phyloP scores from a whole-genome alignment of 768 basidiomycete genomes.

The Suillus spraguei region DNA sequence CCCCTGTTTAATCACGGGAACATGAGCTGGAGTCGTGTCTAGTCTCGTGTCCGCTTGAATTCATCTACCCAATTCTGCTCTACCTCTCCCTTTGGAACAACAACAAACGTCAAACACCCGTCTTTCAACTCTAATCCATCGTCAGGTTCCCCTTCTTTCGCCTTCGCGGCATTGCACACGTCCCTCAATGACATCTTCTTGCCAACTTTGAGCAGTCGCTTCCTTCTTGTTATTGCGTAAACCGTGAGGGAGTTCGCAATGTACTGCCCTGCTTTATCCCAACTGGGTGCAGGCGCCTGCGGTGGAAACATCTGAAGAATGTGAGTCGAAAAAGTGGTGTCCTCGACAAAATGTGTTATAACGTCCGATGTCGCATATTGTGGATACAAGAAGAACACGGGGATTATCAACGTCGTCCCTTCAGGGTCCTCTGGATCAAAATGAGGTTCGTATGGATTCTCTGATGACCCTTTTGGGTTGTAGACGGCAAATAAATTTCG shows the following conservation, averaged over 20 bases:
- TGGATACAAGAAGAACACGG: constrained; percentile 93
- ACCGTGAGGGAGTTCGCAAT: constrained; percentile 62
- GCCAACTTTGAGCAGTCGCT: constrained; percentile 86
- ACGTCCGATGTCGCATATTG: constrained; percentile 88
- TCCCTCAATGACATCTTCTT: constrained; percentile 86
- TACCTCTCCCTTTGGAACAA: constrained; percentile 72
- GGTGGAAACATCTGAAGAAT: constrained; percentile 85
- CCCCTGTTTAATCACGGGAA: background rate
- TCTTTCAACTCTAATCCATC: constrained; percentile 89
- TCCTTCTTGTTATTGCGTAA: constrained; percentile 80
- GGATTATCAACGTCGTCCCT: constrained; percentile 67
- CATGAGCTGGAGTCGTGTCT: background rate
- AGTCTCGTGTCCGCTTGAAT: constrained; percentile 64
- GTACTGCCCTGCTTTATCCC: constrained; percentile 80
- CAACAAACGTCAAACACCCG: constrained; percentile 78
- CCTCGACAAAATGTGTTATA: constrained; percentile 83
- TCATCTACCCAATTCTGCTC: constrained; percentile 89
- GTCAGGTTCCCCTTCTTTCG: constrained; percentile 53
- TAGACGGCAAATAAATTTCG: constrained; percentile 67
- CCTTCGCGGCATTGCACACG: constrained; percentile 65
- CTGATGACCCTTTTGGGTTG: constrained; percentile 50
- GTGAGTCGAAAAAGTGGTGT: constrained; percentile 79
- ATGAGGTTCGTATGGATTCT: constrained; percentile 61
- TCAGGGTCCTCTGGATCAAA: constrained; percentile 69
- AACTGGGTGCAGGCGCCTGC: constrained; percentile 60